These are phyloP conservation scores for Monosporascus sp. DNA, from an alignment of 2,329 filamentous ascomycete species.

Conservation along the genomic window DNA sequence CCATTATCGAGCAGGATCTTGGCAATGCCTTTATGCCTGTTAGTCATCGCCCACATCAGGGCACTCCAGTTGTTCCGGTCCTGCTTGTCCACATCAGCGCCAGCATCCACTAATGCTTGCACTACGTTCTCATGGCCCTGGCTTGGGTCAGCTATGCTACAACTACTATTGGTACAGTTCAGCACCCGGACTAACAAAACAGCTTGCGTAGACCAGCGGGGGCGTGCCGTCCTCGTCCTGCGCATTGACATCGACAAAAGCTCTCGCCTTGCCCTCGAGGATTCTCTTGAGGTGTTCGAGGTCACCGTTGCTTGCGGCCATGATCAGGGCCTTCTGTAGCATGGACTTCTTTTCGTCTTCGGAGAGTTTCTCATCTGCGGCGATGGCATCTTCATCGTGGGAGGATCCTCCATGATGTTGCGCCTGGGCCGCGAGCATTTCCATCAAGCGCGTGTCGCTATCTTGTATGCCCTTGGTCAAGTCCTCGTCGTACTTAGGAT, in stretches of 20 bases:
- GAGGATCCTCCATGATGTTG: slow-evolving; percentile 70
- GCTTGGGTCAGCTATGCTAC: slow-evolving; percentile 11
- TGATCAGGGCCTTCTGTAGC: slow-evolving; percentile 82
- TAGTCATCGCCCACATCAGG: slow-evolving; percentile 99
- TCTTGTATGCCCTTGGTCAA: slow-evolving; percentile 55
- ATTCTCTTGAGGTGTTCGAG: slow-evolving; percentile 73
- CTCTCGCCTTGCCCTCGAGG: slow-evolving; percentile 65
- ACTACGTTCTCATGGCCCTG: slow-evolving; percentile 89
- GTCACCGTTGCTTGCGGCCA: slow-evolving; percentile 96
- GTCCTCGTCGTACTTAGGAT: slow-evolving; percentile 67
- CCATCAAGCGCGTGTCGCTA: slow-evolving; percentile 82
- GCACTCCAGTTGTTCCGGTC: slow-evolving; percentile 97
- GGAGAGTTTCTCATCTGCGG: slow-evolving; percentile 66
- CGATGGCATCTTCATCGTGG: slow-evolving; percentile 75
- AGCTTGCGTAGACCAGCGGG: slow-evolving; percentile 96
- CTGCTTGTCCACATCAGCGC: slow-evolving; percentile 85
- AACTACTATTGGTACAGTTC: slow-evolving; percentile 5
- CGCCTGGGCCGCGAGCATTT: slow-evolving; percentile 95
- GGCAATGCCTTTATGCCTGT: slow-evolving; percentile 91
- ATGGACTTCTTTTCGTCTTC: slow-evolving; percentile 71
- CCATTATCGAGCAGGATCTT: slow-evolving; percentile 89
- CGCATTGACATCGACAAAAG: slow-evolving; percentile 77
- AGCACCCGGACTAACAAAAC: slow-evolving; percentile 62
- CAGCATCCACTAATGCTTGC: slow-evolving; percentile 73
- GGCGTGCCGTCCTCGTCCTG: slow-evolving; percentile 92